A percentile compares a stretch with the other conserved stretches of the same genome.
Evolutionary conservation across 306 rosid species (phyloP).

Genomic region (Cucurbita argyrosperma): DNA sequence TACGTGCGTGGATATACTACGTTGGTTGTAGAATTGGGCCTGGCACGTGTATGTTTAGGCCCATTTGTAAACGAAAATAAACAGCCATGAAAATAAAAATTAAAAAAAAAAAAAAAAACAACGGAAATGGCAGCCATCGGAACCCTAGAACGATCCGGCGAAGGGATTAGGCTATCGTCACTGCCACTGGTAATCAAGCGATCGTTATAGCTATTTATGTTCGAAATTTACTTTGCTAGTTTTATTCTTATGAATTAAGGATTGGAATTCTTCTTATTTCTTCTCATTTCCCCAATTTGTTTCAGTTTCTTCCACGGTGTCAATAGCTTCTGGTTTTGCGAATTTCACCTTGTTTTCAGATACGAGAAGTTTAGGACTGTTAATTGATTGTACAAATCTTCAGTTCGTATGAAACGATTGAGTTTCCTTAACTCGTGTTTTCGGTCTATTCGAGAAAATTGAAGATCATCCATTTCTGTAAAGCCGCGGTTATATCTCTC

Average conservation of each 20-base stretch:
- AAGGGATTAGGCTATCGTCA: not conserved
- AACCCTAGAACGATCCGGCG: conserved; percentile 3
- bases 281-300: not conserved
- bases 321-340: not conserved
- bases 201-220: not conserved
- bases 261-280: not conserved
- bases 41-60: not conserved
- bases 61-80: not conserved
- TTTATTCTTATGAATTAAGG: not conserved
- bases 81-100: not conserved
- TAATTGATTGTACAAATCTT: not conserved
- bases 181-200: not conserved
- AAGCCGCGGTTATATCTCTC: not conserved
- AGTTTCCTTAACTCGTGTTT: not conserved
- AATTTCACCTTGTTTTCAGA: not conserved
- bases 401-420: not conserved
- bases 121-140: not conserved
- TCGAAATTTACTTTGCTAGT: not conserved
- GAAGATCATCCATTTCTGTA: not conserved
- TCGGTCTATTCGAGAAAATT: not conserved
- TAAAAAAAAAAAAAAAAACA: not conserved
- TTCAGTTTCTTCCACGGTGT: not conserved
- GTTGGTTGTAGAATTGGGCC: conserved; percentile 1
- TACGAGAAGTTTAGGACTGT: not conserved
- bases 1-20: not conserved